phyloP scores from a whole-genome alignment of 2,329 filamentous ascomycete species.

The Monosporascus sp. region DNA sequence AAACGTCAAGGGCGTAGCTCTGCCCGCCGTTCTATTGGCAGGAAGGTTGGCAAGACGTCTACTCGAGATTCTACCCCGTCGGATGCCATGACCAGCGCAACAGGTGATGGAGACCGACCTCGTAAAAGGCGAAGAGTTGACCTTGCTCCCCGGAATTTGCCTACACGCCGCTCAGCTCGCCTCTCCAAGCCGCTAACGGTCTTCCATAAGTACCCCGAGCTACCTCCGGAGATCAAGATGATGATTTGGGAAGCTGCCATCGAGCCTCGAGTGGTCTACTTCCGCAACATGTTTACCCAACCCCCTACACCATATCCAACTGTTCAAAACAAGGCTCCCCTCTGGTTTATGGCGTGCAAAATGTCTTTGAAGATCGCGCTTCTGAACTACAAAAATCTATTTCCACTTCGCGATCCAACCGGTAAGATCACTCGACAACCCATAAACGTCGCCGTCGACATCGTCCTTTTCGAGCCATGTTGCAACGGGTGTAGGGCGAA shows the following conservation, averaged over 20 bases:
- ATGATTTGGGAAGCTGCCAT: conserved; percentile 26
- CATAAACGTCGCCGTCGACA: conserved; percentile 18
- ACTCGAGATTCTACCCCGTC: not conserved
- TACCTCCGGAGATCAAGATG: conserved; percentile 22
- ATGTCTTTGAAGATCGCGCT: conserved; percentile 16
- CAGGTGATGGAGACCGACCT: not conserved
- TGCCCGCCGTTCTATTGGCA: conserved; percentile 1
- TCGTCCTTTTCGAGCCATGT: conserved; percentile 26
- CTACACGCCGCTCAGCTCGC: conserved; percentile 21
- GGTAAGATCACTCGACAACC: conserved; percentile 10
- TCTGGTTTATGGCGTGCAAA: conserved; percentile 20
- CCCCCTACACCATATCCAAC: conserved; percentile 3
- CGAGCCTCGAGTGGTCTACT: conserved; percentile 20
- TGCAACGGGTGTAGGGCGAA: conserved; percentile 21
- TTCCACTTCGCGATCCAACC: conserved; percentile 6
- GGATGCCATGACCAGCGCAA: not conserved
- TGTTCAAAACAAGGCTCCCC: conserved; percentile 18
- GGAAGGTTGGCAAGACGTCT: not conserved
- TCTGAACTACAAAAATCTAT: conserved; percentile 17
- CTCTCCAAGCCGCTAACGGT: conserved; percentile 21
- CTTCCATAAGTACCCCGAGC: conserved; percentile 19
- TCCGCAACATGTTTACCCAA: conserved; percentile 19
- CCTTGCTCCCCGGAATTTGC: not conserved
- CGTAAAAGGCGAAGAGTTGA: conserved; percentile 1
- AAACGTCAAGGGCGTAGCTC: conserved; percentile 6